Base-by-base conservation (phyloP, 441 rosid species). In the Omphalea diandra region DNA sequence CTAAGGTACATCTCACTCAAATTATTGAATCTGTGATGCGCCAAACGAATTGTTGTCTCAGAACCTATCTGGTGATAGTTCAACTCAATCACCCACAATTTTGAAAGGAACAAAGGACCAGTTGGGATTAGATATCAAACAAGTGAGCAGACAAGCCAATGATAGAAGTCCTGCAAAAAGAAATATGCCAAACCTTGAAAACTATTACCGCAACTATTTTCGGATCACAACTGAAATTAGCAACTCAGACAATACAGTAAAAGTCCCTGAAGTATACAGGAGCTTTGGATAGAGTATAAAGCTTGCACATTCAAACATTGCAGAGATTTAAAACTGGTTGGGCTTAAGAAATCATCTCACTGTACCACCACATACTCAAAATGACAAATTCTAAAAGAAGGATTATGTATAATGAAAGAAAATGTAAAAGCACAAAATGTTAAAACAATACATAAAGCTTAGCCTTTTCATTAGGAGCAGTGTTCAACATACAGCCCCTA, bases 1-100 rank as follows among this genome's bases (percentile, higher is more conserved):
- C 70, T 69, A 62, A 69, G 73, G 44, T 65, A 55, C 50, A 72
- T 59, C 77, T 68, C 75, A 54, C 68, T 71, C 73, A 35, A 71
- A 33, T 63, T 65, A 58, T 63, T 71, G 35, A 49, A 70, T 67
- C 80, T n/a, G 22, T 15, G 22, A 49, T 27, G 53, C 50, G 50
- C 68, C 57, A 31, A 65, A 56, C 55, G 63, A 46, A 52, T 36
- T 15, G 60, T 53, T 31, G 58, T 53, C 56, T 44, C 31, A 26
- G 14, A 71, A 46, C 63, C 61, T 22, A 5, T 41, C 73, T 2
- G 50, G 49, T 33, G 31, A 72, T 63, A 58, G 38, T 10, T 41
- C 67, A n/a, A 72, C 66, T 63, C 74, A 56, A 55, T 46, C 78
- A 29, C 40, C 53, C 61, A 44, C 59, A 31, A 36, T 52, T 50